Evolutionary conservation across 257 asterid genomes (phyloP), one percentile per base, ranked within the genome.

Genomic region (Ilex asprella): DNA sequence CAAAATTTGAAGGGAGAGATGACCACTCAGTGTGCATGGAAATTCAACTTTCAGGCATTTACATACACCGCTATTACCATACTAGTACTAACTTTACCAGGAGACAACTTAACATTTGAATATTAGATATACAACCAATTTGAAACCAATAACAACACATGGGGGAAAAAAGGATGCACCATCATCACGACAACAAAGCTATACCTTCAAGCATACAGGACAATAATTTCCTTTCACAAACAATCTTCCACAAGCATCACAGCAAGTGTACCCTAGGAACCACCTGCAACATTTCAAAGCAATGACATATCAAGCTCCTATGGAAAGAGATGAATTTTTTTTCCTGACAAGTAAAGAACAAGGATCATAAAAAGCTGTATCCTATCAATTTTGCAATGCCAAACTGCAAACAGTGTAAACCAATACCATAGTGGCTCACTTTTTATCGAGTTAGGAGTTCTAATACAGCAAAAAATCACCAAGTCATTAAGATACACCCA

Each of bases 161-260:
- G 27, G 27, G 27, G 62, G 51, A 56, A 46, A 68, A 44, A 16
- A 46, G 32, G 53, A 60, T 27, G 56, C 12, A 30, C 46, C 60
- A 63, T 50, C 63, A 32, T 55, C 11, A 4, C 8, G 10, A 60
- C 13, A 56, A 67, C 59, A 11, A 21, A 47, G 27, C 32, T 15
- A 55, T 78, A 89, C 99, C 97, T 84, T 93, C 75, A 93, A 79
- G 78, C 99, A 93, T 74, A 93, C 97, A 32, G 95, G 97, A 74
- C 99, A 89, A 61, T 89, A 93, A 68, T 93, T 89, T 70, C 95
- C 97, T 77, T 89, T 93, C 72, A 82, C 80, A 70, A 93, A 93
- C 74, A 93, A 81, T 80, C 97, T 89, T 70, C 99, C 99, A 58
- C 99, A 93, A 70, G 99, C 99, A 84, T 93, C 99, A 76, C 99